phyloP scores from a whole-genome alignment of 1,284 basidiomycete genomes.

The Moesziomyces globuligerus region DNA sequence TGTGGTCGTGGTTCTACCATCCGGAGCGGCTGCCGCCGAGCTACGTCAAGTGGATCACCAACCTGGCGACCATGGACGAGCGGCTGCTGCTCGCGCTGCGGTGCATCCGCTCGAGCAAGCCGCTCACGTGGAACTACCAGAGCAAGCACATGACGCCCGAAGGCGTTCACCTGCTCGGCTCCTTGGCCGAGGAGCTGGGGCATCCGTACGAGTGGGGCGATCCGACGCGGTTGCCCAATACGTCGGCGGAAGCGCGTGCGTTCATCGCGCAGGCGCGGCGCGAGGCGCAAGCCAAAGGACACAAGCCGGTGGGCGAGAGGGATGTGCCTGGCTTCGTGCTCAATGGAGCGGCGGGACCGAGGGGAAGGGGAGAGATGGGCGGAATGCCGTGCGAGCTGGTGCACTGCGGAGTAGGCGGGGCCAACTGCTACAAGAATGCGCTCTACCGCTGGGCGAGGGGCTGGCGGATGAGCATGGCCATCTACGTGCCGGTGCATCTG shows the following conservation, averaged over 20 bases:
- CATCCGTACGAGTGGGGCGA: slow-evolving; percentile 60
- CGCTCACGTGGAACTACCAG: slow-evolving; percentile 62
- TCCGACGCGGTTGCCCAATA: slow-evolving; percentile 44
- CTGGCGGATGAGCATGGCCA: slow-evolving; percentile 64
- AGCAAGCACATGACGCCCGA: slow-evolving; percentile 36
- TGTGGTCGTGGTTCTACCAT: slow-evolving; percentile 66
- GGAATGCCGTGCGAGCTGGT: slow-evolving; percentile 67
- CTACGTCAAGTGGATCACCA: slow-evolving; percentile 66
- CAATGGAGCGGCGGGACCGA: slow-evolving; percentile 47
- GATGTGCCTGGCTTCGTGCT: slow-evolving; percentile 32
- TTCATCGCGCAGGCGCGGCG: slow-evolving; percentile 22
- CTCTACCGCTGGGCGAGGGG: slow-evolving; percentile 63
- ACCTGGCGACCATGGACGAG: slow-evolving; percentile 67
- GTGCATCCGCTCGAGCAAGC: slow-evolving; percentile 54
- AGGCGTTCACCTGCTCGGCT: slow-evolving; percentile 40
- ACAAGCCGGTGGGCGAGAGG: neutral
- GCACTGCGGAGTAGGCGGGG: slow-evolving; percentile 64
- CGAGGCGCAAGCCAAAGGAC: neutral
- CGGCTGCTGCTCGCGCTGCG: slow-evolving; percentile 62
- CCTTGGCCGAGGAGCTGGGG: slow-evolving; percentile 54
- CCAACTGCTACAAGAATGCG: slow-evolving; percentile 65
- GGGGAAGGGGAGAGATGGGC: slow-evolving; percentile 58
- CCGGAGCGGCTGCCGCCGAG: slow-evolving; percentile 62
- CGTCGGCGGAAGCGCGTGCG: slow-evolving; percentile 22
- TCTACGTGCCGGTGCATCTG: slow-evolving; percentile 69